A percentile compares a stretch with the other conserved stretches of the same genome.
These are phyloP conservation scores for Lathyrus aphaca DNA, from an alignment of 306 rosid genomes.

Conservation along the genomic window DNA sequence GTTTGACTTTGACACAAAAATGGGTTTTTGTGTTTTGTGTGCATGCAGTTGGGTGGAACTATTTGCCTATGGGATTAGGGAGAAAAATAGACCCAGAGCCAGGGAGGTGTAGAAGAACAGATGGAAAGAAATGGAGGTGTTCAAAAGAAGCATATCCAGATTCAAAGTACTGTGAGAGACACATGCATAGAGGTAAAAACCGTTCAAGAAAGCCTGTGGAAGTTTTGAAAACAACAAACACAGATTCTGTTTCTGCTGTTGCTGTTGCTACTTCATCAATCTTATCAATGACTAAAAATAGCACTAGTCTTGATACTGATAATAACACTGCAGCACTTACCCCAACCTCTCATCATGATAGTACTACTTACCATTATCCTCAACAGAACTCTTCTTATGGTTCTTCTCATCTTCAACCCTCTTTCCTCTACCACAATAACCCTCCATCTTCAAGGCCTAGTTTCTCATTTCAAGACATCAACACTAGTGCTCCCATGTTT, in stretches of 20 bases:
- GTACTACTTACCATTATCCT: conserved; percentile 29
- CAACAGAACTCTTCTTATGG: conserved; percentile 32
- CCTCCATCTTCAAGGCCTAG: conserved; percentile 39
- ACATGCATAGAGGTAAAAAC: conserved; percentile 99
- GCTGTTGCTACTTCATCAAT: conserved; percentile 43
- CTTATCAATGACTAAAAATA: conserved; percentile 56
- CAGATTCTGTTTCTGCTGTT: conserved; percentile 14
- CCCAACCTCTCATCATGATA: conserved; percentile 49
- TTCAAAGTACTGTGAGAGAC: conserved; percentile 97
- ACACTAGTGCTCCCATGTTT: conserved; percentile 56
- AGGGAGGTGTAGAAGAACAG: conserved; percentile 97
- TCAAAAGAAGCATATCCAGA: conserved; percentile 93
- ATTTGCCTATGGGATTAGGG: conserved; percentile 85
- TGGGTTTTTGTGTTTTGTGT: not conserved
- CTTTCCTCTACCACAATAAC: conserved; percentile 47
- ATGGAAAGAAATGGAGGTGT: conserved; percentile 98
- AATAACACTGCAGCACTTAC: conserved; percentile 38
- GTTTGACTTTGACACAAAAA: not conserved
- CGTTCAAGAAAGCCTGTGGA: conserved; percentile 99
- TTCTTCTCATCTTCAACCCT: conserved; percentile 41
- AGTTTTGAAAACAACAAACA: conserved; percentile 62
- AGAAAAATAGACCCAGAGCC: conserved; percentile 98
- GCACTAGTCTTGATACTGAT: conserved; percentile 3
- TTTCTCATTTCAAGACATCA: conserved; percentile 63
- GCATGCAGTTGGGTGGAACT: conserved; percentile 92